Evolutionary conservation across 2,329 filamentous ascomycete species (phyloP).

Genomic region (Seiridium cupressi): DNA sequence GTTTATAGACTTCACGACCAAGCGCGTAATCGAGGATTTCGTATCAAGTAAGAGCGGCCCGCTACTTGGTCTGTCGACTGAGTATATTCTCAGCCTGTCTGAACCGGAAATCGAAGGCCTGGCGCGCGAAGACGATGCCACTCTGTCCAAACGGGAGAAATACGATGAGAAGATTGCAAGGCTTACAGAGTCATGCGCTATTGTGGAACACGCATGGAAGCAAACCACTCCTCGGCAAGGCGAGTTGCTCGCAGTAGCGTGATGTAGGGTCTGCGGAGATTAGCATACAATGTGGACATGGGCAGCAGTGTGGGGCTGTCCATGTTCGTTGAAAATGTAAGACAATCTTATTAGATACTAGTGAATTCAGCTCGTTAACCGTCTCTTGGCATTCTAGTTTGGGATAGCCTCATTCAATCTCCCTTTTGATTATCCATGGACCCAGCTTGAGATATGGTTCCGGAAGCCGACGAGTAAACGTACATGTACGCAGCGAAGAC

Average conservation of each 20-base stretch:
- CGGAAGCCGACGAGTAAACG: too few relatives aligned
- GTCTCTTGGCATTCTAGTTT: too few relatives aligned
- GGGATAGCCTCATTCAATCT: too few relatives aligned
- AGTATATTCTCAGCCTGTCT: constrained; percentile 16
- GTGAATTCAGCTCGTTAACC: too few relatives aligned
- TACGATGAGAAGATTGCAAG: constrained; percentile 5
- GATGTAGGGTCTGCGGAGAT: too few relatives aligned
- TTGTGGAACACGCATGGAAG: neutral
- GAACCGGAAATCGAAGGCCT: constrained; percentile 18
- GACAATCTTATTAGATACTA: too few relatives aligned
- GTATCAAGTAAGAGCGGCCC: constrained; percentile 16
- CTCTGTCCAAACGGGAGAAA: constrained; percentile 6
- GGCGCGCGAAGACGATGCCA: constrained; percentile 20
- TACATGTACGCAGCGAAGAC: too few relatives aligned
- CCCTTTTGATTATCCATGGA: too few relatives aligned
- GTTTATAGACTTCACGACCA: constrained; percentile 24
- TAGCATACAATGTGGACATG: too few relatives aligned
- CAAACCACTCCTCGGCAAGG: neutral
- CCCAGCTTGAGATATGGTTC: too few relatives aligned
- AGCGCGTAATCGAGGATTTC: constrained; percentile 21
- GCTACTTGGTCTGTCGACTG: constrained; percentile 18
- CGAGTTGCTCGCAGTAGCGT: neutral
- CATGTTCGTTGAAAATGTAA: too few relatives aligned
- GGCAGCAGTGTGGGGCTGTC: too few relatives aligned
- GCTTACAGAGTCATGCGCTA: neutral